Evolutionary conservation across 208 protist genomes (phyloP).

Genomic region (Leptomonas seymouri): DNA sequence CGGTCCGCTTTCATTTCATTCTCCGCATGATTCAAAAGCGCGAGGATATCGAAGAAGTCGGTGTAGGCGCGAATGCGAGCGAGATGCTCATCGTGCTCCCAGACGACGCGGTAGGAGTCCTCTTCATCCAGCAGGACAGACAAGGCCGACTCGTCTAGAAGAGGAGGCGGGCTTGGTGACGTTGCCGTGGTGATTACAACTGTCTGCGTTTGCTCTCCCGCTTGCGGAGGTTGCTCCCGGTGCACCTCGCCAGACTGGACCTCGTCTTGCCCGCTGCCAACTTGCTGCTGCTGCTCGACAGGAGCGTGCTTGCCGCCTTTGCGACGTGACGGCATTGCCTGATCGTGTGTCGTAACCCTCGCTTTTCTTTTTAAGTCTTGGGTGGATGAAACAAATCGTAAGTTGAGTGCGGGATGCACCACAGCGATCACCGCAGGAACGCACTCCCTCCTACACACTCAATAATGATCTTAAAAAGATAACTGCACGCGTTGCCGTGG

Average conservation of each 20-base stretch:
- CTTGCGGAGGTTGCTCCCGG: constrained; percentile 3
- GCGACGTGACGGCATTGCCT: constrained; percentile 3
- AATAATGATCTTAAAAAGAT: too few relatives aligned
- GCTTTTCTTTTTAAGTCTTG: constrained; percentile 6
- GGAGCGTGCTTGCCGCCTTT: not conserved
- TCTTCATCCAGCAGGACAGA: constrained; percentile 35
- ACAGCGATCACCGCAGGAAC: too few relatives aligned
- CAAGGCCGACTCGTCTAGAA: not conserved
- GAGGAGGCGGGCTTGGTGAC: not conserved
- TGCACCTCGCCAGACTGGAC: not conserved
- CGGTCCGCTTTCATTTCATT: not conserved
- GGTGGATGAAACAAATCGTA: too few relatives aligned
- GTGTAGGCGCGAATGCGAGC: constrained; percentile 27
- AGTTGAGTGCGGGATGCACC: too few relatives aligned
- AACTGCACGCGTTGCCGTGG: too few relatives aligned
- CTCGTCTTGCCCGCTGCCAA: not conserved
- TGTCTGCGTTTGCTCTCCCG: not conserved
- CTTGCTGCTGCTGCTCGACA: not conserved
- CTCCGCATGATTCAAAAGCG: not conserved
- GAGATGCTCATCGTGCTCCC: constrained; percentile 31
- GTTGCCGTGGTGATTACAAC: not conserved
- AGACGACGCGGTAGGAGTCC: constrained; percentile 29
- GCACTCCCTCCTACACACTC: too few relatives aligned
- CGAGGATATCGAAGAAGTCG: constrained; percentile 25
- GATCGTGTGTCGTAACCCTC: not conserved